These are phyloP conservation scores for Boletus reticuloceps DNA, from an alignment of 768 basidiomycete genomes.

Conservation along the genomic window DNA sequence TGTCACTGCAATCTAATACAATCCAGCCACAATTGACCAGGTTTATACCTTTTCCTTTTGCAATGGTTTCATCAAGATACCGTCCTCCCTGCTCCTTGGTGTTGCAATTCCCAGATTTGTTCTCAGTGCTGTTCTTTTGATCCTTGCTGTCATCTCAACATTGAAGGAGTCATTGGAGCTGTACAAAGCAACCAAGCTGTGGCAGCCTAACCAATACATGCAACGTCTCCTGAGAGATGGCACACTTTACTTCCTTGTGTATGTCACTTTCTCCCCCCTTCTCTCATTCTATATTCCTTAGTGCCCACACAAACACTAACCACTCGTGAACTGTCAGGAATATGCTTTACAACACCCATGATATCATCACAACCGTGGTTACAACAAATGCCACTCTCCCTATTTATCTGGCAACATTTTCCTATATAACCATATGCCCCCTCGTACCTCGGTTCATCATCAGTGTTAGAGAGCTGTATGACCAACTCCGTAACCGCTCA, in stretches of 20 bases:
- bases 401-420: neutral
- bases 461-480: constrained; percentile 1
- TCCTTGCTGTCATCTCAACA: neutral
- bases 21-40: too few species aligned
- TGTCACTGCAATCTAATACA: too few species aligned
- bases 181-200: constrained; percentile 1
- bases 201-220: constrained; percentile 8
- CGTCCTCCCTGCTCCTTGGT: too few species aligned
- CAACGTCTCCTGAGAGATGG: neutral
- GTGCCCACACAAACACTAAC: too few species aligned
- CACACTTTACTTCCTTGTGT: constrained; percentile 6
- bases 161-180: neutral
- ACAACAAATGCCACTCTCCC: neutral
- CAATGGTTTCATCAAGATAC: too few species aligned
- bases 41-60: too few species aligned
- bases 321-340: neutral
- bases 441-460: constrained; percentile 9
- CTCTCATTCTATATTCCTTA: too few species aligned
- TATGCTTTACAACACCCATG: neutral
- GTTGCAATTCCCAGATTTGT: neutral
- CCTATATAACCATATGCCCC: neutral
- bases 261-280: neutral
- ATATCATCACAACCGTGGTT: neutral
- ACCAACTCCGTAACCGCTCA: neutral
- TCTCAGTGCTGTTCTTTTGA: neutral